Conservation (phyloP, 139 green algal species). For the Micromonas commoda region DNA sequence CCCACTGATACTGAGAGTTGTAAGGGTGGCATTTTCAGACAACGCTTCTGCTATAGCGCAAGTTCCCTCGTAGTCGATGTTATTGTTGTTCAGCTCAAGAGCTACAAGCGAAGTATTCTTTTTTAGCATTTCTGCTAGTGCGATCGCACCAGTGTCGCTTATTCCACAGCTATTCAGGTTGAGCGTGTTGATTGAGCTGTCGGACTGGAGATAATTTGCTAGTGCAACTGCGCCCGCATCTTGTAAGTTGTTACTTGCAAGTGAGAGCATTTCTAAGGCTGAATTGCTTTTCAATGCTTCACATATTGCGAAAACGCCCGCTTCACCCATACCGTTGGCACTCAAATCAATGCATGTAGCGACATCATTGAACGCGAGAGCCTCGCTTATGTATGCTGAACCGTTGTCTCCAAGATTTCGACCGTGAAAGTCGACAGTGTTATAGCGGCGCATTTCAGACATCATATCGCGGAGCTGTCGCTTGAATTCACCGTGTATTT, state of each 20-base stretch:
- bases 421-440: conserved; percentile 11
- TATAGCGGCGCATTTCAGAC: background rate
- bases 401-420: conserved; percentile 24
- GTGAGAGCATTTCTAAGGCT: conserved; percentile 7
- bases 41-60: conserved; percentile 67
- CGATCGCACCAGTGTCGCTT: conserved; percentile 56
- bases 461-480: conserved; percentile 11
- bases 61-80: conserved; percentile 67
- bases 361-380: conserved; percentile 82
- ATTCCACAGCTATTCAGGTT: conserved; percentile 44
- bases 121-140: conserved; percentile 85
- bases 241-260: background rate
- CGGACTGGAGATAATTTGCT: conserved; percentile 12
- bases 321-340: conserved; percentile 84
- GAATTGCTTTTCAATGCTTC: conserved; percentile 10
- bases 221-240: background rate
- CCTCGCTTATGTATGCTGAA: conserved; percentile 73
- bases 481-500: background rate
- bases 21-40: conserved; percentile 55
- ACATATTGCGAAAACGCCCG: background rate
- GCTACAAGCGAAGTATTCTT: conserved; percentile 69
- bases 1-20: conserved; percentile 39
- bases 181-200: conserved; percentile 34
- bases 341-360: conserved; percentile 69
- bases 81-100: conserved; percentile 85